Evolutionary conservation across 2,329 filamentous ascomycete species (phyloP), one percentile per base, ranked within the genome.

Genomic region (Xylariaceae sp.): DNA sequence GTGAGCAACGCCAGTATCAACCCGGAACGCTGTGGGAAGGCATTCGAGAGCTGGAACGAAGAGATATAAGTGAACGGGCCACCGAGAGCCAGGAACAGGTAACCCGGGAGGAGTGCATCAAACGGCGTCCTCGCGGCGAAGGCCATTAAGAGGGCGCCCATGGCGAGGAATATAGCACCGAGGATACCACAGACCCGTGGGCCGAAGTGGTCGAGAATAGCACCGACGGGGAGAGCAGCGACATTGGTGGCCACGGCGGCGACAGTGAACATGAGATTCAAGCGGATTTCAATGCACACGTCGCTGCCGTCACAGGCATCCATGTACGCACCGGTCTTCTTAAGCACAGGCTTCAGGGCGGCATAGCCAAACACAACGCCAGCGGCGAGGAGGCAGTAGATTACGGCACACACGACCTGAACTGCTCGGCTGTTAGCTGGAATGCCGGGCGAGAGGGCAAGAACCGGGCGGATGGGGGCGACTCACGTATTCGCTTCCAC

Each of bases 181-280:
- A 87, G 79, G 19, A 91, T 75, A 3, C 88, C 87, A 63, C 87
- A 88, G 4, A 89, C 78, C 51, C 87, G 81, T 13, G 92, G 92
- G 1, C 92, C 92, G 65, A 83, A 92, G 57, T 84, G 79, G 71
- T 96, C 92, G 19, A 96, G 80, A 42, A 95, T 86, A 2, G 89
- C 88, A 43, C 92, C 92, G 10, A 95, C 84, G 2, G 91, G 89
- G 6, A 96, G 77, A 12, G 92, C 91, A 39, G 85, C 89, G 12
- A 95, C 87, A 65, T 96, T 96, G 37, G 91, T 95, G 6, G 83
- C 87, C 9, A 95, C 90, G 13, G 90, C 91, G 12, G 91, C 91
- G 39, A 91, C 80, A 5, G 90, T 95, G 76, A 96, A 96, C 88
- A 95, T 95, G 61, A 96, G 75, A 69, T 96, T 96, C 53, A 96